These are phyloP conservation scores for Cutaneotrichosporon cutaneum DNA, from an alignment of 1,284 basidiomycete species.

Conservation along the genomic window DNA sequence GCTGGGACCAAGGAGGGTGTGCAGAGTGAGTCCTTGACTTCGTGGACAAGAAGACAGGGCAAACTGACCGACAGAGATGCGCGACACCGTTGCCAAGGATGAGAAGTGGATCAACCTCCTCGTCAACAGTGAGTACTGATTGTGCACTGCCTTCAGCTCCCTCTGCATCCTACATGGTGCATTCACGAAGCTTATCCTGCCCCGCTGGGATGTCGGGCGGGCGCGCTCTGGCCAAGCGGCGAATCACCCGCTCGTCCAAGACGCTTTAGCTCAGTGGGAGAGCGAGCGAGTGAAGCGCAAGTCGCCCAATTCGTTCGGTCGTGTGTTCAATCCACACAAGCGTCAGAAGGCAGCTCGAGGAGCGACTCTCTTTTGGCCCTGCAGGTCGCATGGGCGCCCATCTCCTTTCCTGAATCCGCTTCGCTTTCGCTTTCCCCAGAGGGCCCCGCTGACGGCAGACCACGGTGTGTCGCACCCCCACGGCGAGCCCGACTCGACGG, in stretches of 20 bases:
- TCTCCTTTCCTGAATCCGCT: not conserved
- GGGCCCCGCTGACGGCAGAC: conserved; percentile 5
- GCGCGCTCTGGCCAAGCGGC: not conserved
- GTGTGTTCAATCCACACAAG: conserved; percentile 7
- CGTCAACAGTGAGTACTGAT: conserved; percentile 9
- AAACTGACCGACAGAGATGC: conserved; percentile 11
- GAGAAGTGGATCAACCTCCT: conserved; percentile 19
- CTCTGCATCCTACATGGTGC: not conserved
- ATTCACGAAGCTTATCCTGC: too few species aligned
- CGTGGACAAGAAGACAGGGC: too few species aligned
- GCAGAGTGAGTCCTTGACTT: conserved; percentile 3
- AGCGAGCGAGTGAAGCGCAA: conserved; percentile 8
- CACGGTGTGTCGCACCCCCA: conserved; percentile 12
- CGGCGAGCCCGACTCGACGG: conserved; percentile 18
- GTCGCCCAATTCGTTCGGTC: conserved; percentile 7
- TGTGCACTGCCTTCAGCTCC: not conserved
- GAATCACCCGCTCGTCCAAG: not conserved
- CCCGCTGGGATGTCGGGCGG: not conserved
- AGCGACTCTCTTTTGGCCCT: conserved; percentile 1
- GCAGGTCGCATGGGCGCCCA: not conserved
- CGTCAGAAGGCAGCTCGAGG: conserved; percentile 4
- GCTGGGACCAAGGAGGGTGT: conserved; percentile 19
- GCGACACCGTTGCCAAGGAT: conserved; percentile 11
- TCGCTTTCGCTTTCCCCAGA: not conserved
- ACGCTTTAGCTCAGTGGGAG: conserved; percentile 7